A percentile compares a stretch with the other conserved stretches of the same genome.
Conservation (phyloP, 2,329 filamentous ascomycete genomes). For the Fusarium sp. region DNA sequence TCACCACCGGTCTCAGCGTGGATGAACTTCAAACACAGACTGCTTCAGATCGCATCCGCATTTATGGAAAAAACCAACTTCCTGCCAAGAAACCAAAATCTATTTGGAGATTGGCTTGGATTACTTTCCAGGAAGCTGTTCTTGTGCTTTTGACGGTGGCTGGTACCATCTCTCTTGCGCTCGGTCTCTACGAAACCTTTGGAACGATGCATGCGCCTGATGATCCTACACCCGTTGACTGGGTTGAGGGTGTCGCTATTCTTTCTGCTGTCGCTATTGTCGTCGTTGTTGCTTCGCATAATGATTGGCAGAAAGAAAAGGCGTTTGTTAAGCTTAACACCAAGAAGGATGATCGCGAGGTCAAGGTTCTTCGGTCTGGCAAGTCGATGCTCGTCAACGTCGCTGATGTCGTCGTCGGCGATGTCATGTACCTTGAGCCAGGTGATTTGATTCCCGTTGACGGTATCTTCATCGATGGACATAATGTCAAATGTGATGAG, state of each 20-base stretch:
- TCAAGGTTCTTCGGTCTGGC: conserved; percentile 24
- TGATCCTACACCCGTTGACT: conserved; percentile 24
- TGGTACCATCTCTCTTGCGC: conserved; percentile 15
- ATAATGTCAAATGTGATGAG: conserved; percentile 27
- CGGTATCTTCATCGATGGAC: conserved; percentile 22
- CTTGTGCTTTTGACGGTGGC: conserved; percentile 21
- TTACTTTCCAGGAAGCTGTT: conserved; percentile 21
- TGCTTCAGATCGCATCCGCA: conserved; percentile 4
- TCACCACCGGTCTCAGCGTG: conserved; percentile 22
- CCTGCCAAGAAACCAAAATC: conserved; percentile 23
- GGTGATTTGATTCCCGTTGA: conserved; percentile 23
- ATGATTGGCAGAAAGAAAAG: conserved; percentile 28
- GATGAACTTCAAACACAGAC: conserved; percentile 2
- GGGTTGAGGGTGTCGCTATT: conserved; percentile 26
- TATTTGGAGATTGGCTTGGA: conserved; percentile 22
- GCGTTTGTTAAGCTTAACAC: conserved; percentile 29
- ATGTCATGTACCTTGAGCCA: conserved; percentile 21
- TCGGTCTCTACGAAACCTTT: conserved; percentile 20
- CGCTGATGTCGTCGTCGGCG: conserved; percentile 12
- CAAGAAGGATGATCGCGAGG: conserved; percentile 25
- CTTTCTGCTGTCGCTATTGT: conserved; percentile 21
- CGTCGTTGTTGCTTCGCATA: conserved; percentile 21
- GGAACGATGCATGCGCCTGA: conserved; percentile 1
- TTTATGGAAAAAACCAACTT: conserved; percentile 14
- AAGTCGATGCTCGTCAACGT: conserved; percentile 22